Evolutionary conservation across 23 red algal species (phyloP).

Genomic region (Agarophyton chilense): DNA sequence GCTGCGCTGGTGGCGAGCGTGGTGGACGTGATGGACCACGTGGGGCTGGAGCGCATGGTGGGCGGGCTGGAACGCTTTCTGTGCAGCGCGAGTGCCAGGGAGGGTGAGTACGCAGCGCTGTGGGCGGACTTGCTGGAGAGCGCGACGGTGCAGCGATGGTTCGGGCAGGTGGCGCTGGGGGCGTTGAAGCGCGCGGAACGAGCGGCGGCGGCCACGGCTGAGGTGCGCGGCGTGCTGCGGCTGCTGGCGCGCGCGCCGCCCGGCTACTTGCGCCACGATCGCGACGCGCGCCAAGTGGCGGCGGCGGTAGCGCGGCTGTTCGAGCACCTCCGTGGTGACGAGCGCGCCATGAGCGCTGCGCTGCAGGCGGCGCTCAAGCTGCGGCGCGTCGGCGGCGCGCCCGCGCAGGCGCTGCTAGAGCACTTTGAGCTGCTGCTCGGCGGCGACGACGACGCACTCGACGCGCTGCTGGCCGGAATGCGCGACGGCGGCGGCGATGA

Average conservation of each 20-base stretch:
- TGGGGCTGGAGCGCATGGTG: background rate
- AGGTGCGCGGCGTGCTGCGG: background rate
- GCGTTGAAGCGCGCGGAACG: too few species aligned
- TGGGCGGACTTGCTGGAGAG: constrained; percentile 11
- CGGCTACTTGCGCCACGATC: background rate
- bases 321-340: background rate
- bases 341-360: background rate
- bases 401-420: background rate
- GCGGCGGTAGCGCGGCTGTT: background rate
- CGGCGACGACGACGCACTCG: background rate
- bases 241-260: background rate
- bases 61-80: background rate
- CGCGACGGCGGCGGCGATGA: background rate
- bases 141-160: background rate
- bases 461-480: background rate
- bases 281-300: background rate
- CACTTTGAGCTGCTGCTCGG: background rate
- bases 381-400: background rate
- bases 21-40: background rate
- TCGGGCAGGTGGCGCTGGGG: background rate
- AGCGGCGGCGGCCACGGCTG: background rate
- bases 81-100: background rate
- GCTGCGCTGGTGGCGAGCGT: background rate
- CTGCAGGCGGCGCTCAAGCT: background rate
- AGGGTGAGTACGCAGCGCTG: background rate